Evolutionary conservation across 2,329 filamentous ascomycete species (phyloP), one percentile per base, ranked within the genome.

Genomic region (Pyrenophora seminiperda): DNA sequence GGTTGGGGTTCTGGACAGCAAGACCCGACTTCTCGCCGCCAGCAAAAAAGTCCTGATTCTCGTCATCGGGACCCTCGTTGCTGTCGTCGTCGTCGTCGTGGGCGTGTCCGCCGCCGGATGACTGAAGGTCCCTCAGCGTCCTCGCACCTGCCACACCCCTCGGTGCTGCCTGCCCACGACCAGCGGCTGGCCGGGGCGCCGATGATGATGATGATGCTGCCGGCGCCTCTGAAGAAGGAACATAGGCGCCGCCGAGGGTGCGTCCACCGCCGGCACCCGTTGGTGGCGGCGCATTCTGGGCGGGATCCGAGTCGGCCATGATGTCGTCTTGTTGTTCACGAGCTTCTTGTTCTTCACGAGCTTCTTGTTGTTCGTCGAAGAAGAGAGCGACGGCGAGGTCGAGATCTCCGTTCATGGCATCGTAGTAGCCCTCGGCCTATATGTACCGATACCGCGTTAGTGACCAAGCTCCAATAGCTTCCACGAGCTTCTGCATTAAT

Each of bases 11-110:
- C 67, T 87, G 82, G 47, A 87, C 84, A 5, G 84, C 84, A 19
- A 87, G 73, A n/a, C 83, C 84, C 22, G 89, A 93, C 79, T 94
- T 94, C 75, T 93, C 90, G 27, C 90, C 90, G 42, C 90, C 90
- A 15, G 90, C 87, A 72, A 92, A 94, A 56, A 92, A 77, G 66
- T 94, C 89, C 50, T 79, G 77, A 19, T 80, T 79, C 56, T 84
- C 81, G 29, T 83, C 78, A 20, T 86, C 82, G 1, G 86, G 79
- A 1, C 81, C 76, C 13, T 85, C 80, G n/a, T 87, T 82, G 14
- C 83, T 79, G 38, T 67, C 66, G 10, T 54, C 62, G 41, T 82
- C 78, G 39, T 83, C 77, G 56, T 81, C 76, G 15, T 79, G 67
- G 20, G 63, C 75, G 6, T 77, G 78, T 24, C 52, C 57, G 39